Percentiles rank a stretch among this genome's conserved stretches.
These are phyloP conservation scores for Claviceps purpurea DNA, from an alignment of 2,329 filamentous ascomycete species.

Conservation along the genomic window DNA sequence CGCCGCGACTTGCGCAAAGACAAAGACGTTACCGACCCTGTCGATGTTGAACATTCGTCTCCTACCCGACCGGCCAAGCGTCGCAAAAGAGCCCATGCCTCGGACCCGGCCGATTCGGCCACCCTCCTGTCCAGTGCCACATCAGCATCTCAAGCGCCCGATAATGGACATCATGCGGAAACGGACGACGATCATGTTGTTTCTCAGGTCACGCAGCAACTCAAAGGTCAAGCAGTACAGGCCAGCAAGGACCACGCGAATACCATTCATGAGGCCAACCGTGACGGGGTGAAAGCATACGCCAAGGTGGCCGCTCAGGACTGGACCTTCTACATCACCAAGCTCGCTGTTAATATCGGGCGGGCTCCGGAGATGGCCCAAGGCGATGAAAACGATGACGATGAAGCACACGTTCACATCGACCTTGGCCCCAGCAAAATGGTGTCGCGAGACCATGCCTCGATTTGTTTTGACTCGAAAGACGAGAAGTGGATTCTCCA, in stretches of 20 bases:
- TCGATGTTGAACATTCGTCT: slow-evolving; percentile 38
- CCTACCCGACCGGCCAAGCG: slow-evolving; percentile 50
- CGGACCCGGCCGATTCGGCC: slow-evolving; percentile 6
- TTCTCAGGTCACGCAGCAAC: slow-evolving; percentile 39
- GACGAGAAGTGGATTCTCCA: slow-evolving; percentile 67
- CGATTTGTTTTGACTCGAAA: slow-evolving; percentile 58
- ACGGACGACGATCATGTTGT: slow-evolving; percentile 44
- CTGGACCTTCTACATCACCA: slow-evolving; percentile 75
- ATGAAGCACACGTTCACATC: slow-evolving; percentile 56
- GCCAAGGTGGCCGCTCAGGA: slow-evolving; percentile 71
- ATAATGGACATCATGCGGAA: slow-evolving; percentile 23
- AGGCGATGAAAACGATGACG: slow-evolving; percentile 26
- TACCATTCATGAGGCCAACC: slow-evolving; percentile 46
- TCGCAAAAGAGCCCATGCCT: slow-evolving; percentile 38
- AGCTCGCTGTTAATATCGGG: slow-evolving; percentile 63
- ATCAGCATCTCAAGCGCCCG: slow-evolving; percentile 20
- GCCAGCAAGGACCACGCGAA: slow-evolving; percentile 51
- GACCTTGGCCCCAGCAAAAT: slow-evolving; percentile 78
- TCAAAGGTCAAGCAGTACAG: slow-evolving; percentile 37
- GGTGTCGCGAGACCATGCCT: slow-evolving; percentile 63
- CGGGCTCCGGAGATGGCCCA: slow-evolving; percentile 43
- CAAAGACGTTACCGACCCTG: slow-evolving; percentile 18
- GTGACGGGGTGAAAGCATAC: slow-evolving; percentile 56
- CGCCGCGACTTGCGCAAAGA: slow-evolving; percentile 27
- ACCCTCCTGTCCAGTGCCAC: slow-evolving; percentile 8